Base-by-base conservation (phyloP, 164 flowering plant genomes). In the Pachysandra terminalis region DNA sequence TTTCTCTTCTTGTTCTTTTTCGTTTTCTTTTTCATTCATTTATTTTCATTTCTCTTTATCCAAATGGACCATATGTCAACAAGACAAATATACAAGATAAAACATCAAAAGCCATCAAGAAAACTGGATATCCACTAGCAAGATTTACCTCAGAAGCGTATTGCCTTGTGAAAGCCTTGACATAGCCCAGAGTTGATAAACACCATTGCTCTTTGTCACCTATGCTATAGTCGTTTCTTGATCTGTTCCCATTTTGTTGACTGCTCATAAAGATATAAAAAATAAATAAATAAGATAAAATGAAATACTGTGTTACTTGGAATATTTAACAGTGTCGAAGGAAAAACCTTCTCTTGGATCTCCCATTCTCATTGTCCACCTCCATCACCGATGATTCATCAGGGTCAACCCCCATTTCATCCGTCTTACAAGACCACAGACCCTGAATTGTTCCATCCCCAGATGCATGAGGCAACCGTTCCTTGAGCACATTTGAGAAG, bases 131-230 rank as follows among this genome's bases (percentile, higher is more conserved):
- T 32, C 40, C 19, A 32, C 13, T 22, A 54, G 23, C 21, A n/a
- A 45, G 14, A 26, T 23, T 75, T 75, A 95, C 99, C 94, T 93
- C 98, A 13, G 93, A 77, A 56, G 99, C 99, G 80, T 89, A 92
- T 79, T 88, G 98, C 71, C 97, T 83, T 19, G 98, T 80, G 63
- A 96, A 81, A 56, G 98, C 87, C 80, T 88, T 96, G 71, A 91
- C 86, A 75, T 90, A 88, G 62, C 97, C 99, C 54, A 96, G 75
- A 52, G 95, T 91, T 28, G 93, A 75, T 51, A 87, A 69, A 74
- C 96, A 90, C 99, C 98, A 96, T 66, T 93, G 98, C 70, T 86
- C 90, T 25, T 82, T 81, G 78, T 93, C 98, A 60, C 85, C 88
- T 10, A 84, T 62, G 55, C 76, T 79, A 68, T 89, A 90, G 35